Evolutionary conservation across 441 rosid genomes (phyloP).

Genomic region (Syzygium syzygioides): DNA sequence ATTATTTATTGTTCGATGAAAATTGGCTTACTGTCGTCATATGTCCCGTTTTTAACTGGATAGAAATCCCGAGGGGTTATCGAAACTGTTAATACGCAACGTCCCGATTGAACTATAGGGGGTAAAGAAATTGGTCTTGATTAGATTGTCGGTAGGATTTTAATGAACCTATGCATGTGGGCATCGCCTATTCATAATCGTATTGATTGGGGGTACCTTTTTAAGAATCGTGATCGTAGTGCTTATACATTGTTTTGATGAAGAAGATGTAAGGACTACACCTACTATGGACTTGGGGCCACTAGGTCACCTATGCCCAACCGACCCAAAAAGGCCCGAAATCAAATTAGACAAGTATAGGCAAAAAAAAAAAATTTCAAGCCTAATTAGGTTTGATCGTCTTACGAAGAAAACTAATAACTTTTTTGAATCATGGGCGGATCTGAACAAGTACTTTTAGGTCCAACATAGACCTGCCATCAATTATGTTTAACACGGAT

Average conservation of each 20-base stretch:
- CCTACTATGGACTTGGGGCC: background rate
- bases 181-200: background rate
- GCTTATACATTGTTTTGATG: background rate
- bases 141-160: background rate
- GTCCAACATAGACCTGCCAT: background rate
- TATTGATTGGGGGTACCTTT: background rate
- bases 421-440: no score
- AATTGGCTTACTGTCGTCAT: background rate
- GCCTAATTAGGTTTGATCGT: no score
- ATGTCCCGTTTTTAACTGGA: background rate
- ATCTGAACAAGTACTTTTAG: background rate
- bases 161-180: background rate
- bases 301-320: background rate
- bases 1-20: accelerated
- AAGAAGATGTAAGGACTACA: background rate
- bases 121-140: no score
- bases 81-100: accelerated
- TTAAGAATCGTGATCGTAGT: accelerated
- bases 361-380: no score
- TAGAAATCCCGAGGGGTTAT: background rate
- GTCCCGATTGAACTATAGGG: accelerated
- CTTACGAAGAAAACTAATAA: no score
- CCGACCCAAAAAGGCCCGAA: background rate
- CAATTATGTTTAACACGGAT: background rate
- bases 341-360: background rate